These are phyloP conservation scores for Steccherinum ochraceum DNA, from an alignment of 768 basidiomycete genomes.

Conservation along the genomic window DNA sequence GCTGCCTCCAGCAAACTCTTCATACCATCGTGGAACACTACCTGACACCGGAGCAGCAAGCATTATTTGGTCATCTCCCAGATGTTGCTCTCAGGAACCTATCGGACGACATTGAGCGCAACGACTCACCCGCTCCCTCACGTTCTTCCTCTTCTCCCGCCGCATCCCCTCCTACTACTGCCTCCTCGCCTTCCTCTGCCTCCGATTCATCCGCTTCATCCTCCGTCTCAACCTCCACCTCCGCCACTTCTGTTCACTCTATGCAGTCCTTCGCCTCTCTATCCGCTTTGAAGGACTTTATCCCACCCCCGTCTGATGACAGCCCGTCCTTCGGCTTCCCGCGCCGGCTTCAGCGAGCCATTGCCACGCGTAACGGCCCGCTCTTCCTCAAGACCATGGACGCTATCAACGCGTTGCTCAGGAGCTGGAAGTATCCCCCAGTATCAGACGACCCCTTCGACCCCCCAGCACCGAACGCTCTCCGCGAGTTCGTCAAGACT, in stretches of 20 bases:
- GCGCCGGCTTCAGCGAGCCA: conserved; percentile 61
- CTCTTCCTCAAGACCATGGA: conserved; percentile 59
- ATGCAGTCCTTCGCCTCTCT: conserved; percentile 27
- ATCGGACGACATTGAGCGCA: conserved; percentile 1
- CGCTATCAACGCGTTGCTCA: conserved; percentile 56
- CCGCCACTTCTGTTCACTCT: conserved; percentile 26
- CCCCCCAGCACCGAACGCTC: conserved; percentile 36
- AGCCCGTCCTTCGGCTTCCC: conserved; percentile 34
- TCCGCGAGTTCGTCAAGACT: conserved; percentile 39
- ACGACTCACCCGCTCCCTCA: conserved; percentile 63
- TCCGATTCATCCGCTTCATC: conserved; percentile 22
- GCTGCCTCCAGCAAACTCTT: conserved; percentile 67
- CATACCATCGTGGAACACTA: conserved; percentile 56
- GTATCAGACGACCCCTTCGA: conserved; percentile 46
- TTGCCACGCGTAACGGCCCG: conserved; percentile 64
- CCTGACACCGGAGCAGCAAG: conserved; percentile 34
- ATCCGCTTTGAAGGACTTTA: conserved; percentile 14
- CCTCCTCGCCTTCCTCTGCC: conserved; percentile 32
- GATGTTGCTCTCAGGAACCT: neutral
- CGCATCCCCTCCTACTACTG: conserved; percentile 29
- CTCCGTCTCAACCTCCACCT: conserved; percentile 26
- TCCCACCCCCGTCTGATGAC: conserved; percentile 6
- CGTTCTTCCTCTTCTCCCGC: conserved; percentile 18
- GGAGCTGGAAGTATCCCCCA: conserved; percentile 58
- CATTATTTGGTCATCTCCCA: conserved; percentile 44